Evolutionary conservation across 2,329 filamentous ascomycete genomes (phyloP).

Genomic region (Rhexocercosporidium sp.): DNA sequence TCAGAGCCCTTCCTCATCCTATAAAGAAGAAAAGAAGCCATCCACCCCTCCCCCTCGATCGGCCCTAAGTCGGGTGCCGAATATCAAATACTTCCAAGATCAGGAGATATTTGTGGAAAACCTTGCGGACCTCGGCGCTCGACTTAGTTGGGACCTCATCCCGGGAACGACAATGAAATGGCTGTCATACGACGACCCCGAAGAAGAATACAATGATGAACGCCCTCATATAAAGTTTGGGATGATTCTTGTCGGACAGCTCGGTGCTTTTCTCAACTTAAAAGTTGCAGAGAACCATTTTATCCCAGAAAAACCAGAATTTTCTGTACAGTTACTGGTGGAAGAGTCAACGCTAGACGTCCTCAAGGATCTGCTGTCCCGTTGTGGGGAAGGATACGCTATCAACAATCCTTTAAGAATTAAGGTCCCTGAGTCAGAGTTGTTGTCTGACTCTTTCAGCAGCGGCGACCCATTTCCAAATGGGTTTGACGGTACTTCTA

Average conservation of each 20-base stretch:
- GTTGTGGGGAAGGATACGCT: not conserved
- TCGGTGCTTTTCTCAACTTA: not conserved
- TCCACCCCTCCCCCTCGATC: not conserved
- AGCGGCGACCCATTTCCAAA: constrained; percentile 11
- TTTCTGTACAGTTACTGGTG: not conserved
- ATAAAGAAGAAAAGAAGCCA: not conserved
- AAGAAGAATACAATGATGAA: not conserved
- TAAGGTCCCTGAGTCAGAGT: constrained; percentile 11
- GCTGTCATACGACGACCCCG: not conserved
- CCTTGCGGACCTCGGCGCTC: not conserved
- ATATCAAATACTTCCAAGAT: not conserved
- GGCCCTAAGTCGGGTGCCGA: not conserved
- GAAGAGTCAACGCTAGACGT: not conserved
- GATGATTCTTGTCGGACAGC: not conserved
- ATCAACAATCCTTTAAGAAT: not conserved
- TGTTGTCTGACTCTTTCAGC: constrained; percentile 9
- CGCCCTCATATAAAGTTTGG: not conserved
- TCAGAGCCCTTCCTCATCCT: not conserved
- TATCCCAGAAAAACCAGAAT: not conserved
- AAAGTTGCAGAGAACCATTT: not conserved
- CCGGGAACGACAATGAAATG: not conserved
- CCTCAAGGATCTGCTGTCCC: not conserved
- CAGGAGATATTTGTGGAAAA: not conserved
- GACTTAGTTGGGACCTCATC: not conserved
- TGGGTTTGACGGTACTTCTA: no score